These are phyloP conservation scores for Blastobotrys apis DNA, from an alignment of 1,139 yeast species.

Conservation along the genomic window DNA sequence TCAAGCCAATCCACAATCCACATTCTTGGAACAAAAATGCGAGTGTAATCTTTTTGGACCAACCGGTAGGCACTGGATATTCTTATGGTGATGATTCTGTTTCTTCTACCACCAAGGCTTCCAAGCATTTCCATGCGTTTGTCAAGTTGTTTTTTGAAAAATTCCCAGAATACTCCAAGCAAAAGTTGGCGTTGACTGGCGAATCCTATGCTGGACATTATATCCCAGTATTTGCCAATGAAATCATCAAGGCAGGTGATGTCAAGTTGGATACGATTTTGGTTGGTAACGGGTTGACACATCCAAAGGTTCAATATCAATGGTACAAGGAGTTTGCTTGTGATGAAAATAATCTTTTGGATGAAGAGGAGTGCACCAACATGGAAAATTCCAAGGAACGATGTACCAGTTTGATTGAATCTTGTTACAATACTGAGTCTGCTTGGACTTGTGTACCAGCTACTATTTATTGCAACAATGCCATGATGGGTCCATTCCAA, in stretches of 20 bases:
- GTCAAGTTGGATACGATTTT: slow-evolving; percentile 63
- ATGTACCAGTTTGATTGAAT: slow-evolving; percentile 48
- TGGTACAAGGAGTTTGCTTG: slow-evolving; percentile 82
- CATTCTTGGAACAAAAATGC: slow-evolving; percentile 70
- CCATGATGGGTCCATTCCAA: slow-evolving; percentile 49
- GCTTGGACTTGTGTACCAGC: slow-evolving; percentile 52
- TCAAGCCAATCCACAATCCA: slow-evolving; percentile 55
- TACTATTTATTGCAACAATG: slow-evolving; percentile 69
- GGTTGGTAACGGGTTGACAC: slow-evolving; percentile 84
- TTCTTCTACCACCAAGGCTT: slow-evolving; percentile 63
- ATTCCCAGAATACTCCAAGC: slow-evolving; percentile 56
- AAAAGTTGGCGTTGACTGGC: slow-evolving; percentile 77
- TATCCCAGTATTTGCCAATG: slow-evolving; percentile 73
- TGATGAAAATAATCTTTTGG: slow-evolving; percentile 71
- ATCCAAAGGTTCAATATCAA: slow-evolving; percentile 62
- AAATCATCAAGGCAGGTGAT: slow-evolving; percentile 48
- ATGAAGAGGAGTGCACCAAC: slow-evolving; percentile 55
- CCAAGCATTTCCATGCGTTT: slow-evolving; percentile 73
- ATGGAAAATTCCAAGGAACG: slow-evolving; percentile 53
- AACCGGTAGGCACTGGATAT: slow-evolving; percentile 70
- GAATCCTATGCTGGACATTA: slow-evolving; percentile 89
- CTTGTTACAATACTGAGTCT: slow-evolving; percentile 59
- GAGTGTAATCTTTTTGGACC: slow-evolving; percentile 64
- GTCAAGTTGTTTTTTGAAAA: slow-evolving; percentile 72
- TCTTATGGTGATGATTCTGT: slow-evolving; percentile 42